phyloP scores from a whole-genome alignment of 2,329 filamentous ascomycete genomes.

The Parastagonospora avenae region DNA sequence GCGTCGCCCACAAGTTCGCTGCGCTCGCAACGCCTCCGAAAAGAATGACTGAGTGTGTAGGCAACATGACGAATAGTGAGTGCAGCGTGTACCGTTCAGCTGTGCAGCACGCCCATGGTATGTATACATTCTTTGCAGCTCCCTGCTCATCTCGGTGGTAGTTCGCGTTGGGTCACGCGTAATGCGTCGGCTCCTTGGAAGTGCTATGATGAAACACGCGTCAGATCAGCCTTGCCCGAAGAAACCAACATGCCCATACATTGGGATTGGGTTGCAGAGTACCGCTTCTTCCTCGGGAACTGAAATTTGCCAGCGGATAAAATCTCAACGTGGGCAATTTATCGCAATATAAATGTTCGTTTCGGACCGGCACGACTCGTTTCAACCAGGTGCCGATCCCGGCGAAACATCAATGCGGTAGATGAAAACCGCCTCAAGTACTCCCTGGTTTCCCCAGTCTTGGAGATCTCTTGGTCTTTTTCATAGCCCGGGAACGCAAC shows the following conservation, averaged over 20 bases:
- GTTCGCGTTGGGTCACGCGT: constrained; percentile 11
- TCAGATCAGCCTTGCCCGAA: constrained; percentile 9
- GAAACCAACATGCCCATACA: constrained; percentile 7
- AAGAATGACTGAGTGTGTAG: constrained; percentile 24
- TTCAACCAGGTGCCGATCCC: constrained; percentile 14
- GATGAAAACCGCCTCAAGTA: constrained; percentile 6
- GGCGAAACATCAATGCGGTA: neutral
- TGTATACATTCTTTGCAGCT: constrained; percentile 13
- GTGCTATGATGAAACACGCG: constrained; percentile 19
- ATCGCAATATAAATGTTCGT: constrained; percentile 16
- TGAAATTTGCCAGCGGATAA: constrained; percentile 15
- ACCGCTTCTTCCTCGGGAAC: constrained; percentile 6
- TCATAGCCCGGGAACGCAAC: constrained; percentile 4
- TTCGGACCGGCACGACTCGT: constrained; percentile 11
- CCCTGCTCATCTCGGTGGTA: constrained; percentile 9
- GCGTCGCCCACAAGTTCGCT: constrained; percentile 35
- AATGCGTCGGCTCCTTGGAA: constrained; percentile 9
- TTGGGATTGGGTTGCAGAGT: constrained; percentile 7
- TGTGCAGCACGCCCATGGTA: constrained; percentile 1
- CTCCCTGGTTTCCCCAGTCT: constrained; percentile 1
- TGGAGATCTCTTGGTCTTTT: constrained; percentile 6
- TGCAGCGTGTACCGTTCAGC: neutral
- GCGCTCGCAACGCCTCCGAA: constrained; percentile 32
- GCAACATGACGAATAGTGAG: constrained; percentile 24
- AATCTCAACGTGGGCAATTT: constrained; percentile 14